Conservation (phyloP, 1,139 yeast species). For the Magnusiomyces suaveolens region DNA sequence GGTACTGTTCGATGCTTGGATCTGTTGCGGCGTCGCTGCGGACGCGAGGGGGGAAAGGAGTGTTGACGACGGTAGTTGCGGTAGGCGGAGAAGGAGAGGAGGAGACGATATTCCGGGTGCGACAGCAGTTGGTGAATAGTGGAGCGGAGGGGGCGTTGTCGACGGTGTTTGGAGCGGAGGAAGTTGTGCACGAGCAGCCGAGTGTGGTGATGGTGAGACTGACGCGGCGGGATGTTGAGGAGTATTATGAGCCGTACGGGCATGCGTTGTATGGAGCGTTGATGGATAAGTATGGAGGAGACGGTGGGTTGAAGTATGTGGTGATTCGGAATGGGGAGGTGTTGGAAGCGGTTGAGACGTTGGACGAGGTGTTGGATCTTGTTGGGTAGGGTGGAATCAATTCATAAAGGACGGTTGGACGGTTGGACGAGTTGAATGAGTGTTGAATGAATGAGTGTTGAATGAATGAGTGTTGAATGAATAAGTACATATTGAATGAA, state of each 20-base stretch:
- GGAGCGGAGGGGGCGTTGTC: neutral
- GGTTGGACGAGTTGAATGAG: too few species aligned
- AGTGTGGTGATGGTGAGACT: constrained; percentile 8
- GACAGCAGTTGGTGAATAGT: neutral
- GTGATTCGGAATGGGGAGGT: neutral
- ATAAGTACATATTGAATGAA: too few species aligned
- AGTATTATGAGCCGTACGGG: constrained; percentile 13
- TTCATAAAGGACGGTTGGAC: too few species aligned
- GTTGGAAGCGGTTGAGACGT: neutral
- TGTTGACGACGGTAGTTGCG: constrained; percentile 19
- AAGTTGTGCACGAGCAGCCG: neutral
- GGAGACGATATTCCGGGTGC: neutral
- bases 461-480: too few species aligned
- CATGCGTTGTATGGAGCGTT: constrained; percentile 19
- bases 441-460: too few species aligned
- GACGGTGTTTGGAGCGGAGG: neutral
- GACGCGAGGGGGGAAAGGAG: constrained; percentile 5
- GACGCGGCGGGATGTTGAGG: constrained; percentile 7
- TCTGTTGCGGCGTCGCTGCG: constrained; percentile 17
- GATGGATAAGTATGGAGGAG: constrained; percentile 18
- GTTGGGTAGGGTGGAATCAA: too few species aligned
- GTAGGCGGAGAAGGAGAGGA: constrained; percentile 16
- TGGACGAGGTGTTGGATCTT: neutral
- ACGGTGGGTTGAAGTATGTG: neutral
- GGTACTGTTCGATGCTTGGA: constrained; percentile 26